Evolutionary conservation across 2,329 filamentous ascomycete genomes (phyloP), one percentile per base, ranked within the genome.

Genomic region (Penicillium sumatraense): DNA sequence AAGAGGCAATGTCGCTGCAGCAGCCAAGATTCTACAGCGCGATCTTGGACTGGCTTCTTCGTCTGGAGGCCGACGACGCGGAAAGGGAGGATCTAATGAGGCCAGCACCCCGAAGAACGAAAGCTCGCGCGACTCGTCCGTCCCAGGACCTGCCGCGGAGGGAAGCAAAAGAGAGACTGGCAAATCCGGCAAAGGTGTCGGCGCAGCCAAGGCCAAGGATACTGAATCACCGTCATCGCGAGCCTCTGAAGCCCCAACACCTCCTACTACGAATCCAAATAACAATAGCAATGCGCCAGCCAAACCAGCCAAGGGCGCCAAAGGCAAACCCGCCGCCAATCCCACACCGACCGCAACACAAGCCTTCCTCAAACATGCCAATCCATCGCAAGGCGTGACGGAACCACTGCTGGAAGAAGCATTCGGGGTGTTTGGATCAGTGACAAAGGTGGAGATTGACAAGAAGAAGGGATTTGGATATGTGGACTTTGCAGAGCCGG

Each of bases 381-480:
- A 96, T 69, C 86, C 91, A 10, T 95, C 92, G 0, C 93, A 97
- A 70, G 93, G 93, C 13, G 90, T 97, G 44, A 97, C 91, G 0
- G 93, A 97, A 68, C 78, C 88, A 0, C 76, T 92, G 0, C 84
- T 98, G 1, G 87, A 89, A 65, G 83, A 89, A 62, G 87, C 89
- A 1, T 86, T 98, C 69, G 82, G 87, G 41, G 74, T 78, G 0
- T 96, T 91, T 64, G 93, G 93, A 1, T 73, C 83, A 1, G 84
- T 97, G 42, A 85, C 85, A 0, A 89, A 86, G 61, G 90, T 96
- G 16, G 93, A 97, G 66, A 93, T 98, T 51, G 93, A 98, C 71
- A 93, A 92, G 73, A 89, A 93, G 67, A 97, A 97, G 73, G 92
- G 92, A 0, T 96, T 96, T 67, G 93, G 92, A 2, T 96, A 97